Conservation (phyloP, 257 asterid genomes). For the Anisodus acutangulus region DNA sequence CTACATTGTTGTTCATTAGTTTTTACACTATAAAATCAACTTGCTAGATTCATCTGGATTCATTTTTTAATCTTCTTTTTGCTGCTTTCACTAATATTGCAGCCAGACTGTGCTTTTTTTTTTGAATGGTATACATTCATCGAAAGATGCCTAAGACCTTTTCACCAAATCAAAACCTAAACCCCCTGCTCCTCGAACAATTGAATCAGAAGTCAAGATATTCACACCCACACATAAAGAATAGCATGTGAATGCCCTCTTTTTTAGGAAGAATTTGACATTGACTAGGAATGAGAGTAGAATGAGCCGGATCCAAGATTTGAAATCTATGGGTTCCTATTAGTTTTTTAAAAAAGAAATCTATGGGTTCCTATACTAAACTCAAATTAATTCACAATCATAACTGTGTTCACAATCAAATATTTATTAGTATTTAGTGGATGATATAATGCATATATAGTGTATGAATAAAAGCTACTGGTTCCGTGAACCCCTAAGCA, state of each 20-base stretch:
- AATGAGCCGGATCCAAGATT: neutral
- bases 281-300: too few species aligned
- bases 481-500: neutral
- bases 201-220: too few species aligned
- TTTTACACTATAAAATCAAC: neutral
- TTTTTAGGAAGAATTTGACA: too few species aligned
- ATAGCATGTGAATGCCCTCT: too few species aligned
- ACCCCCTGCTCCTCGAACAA: too few species aligned
- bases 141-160: too few species aligned
- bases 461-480: neutral
- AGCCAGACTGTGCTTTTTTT: neutral
- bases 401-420: neutral
- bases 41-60: neutral
- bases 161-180: too few species aligned
- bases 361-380: neutral
- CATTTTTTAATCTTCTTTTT: neutral
- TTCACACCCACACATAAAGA: too few species aligned
- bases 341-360: neutral
- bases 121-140: neutral
- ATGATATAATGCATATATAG: neutral
- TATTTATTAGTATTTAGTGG: neutral
- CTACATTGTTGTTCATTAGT: neutral
- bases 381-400: neutral
- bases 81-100: constrained; percentile 4
- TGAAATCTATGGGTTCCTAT: neutral